Percentiles rank a stretch among this genome's conserved stretches.
Conservation (phyloP, 2,329 filamentous ascomycete species). For the Colletotrichum tofieldiae region DNA sequence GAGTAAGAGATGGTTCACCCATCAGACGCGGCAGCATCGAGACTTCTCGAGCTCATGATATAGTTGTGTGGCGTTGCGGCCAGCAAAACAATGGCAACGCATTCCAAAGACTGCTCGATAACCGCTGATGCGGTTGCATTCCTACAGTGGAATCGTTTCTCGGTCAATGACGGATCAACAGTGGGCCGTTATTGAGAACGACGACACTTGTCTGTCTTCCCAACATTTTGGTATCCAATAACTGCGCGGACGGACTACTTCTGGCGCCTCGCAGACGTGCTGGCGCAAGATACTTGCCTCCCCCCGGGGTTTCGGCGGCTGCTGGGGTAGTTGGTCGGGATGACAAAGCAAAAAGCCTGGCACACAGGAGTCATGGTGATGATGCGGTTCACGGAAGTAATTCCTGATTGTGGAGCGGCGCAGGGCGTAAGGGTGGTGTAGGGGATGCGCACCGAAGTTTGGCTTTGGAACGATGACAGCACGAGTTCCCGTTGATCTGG, state of each 20-base stretch:
- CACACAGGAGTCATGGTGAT: constrained; percentile 17
- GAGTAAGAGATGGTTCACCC: constrained; percentile 18
- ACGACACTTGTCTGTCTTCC: constrained; percentile 6
- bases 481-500: not conserved
- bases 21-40: constrained; percentile 17
- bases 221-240: not conserved
- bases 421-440: constrained; percentile 17
- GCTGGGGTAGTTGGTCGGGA: not conserved
- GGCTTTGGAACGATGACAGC: constrained; percentile 25
- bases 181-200: constrained; percentile 6
- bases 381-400: constrained; percentile 25
- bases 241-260: not conserved
- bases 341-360: not conserved
- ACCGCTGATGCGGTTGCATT: constrained; percentile 37
- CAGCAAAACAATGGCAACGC: constrained; percentile 38
- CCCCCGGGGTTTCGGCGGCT: not conserved
- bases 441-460: constrained; percentile 24
- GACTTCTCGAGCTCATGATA: constrained; percentile 43
- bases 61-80: constrained; percentile 26
- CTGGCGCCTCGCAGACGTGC: not conserved
- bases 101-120: constrained; percentile 32
- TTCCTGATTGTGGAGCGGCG: constrained; percentile 21
- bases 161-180: constrained; percentile 25
- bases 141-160: constrained; percentile 27
- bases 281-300: constrained; percentile 3